phyloP scores from a whole-genome alignment of 257 asterid species.

The Paulownia fortunei region DNA sequence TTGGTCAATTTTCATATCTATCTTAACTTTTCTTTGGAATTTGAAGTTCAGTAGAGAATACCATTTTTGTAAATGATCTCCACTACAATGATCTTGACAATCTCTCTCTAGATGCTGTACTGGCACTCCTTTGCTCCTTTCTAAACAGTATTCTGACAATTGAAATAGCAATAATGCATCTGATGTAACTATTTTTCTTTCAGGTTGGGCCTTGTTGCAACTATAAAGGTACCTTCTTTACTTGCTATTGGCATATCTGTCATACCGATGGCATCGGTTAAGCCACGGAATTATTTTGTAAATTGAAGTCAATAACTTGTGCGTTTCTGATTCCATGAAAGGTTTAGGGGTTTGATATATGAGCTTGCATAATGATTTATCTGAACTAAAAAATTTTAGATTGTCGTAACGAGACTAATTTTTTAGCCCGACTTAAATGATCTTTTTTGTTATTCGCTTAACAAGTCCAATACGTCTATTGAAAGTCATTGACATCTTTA shows the following conservation, averaged over 20 bases:
- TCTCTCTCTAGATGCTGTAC: not conserved
- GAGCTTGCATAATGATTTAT: not conserved
- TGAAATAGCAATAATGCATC: slow-evolving; percentile 21
- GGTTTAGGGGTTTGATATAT: not conserved
- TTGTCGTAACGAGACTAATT: too few relatives aligned
- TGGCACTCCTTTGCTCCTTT: not conserved
- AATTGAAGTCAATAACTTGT: slow-evolving; percentile 6
- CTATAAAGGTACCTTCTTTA: slow-evolving; percentile 63
- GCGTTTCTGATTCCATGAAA: not conserved
- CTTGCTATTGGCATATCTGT: slow-evolving; percentile 21
- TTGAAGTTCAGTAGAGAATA: not conserved
- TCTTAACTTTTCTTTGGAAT: not conserved
- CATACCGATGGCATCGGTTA: not conserved
- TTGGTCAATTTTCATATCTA: not conserved
- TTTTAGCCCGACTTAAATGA: too few relatives aligned
- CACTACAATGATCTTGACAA: not conserved
- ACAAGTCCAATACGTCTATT: too few relatives aligned
- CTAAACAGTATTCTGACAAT: not conserved
- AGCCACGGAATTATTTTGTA: not conserved
- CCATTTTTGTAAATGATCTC: not conserved
- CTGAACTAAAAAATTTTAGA: not conserved
- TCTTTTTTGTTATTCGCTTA: not conserved
- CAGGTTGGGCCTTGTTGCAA: slow-evolving; percentile 89
- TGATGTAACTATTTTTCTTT: slow-evolving; percentile 31
- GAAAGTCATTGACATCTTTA: not conserved